Evolutionary conservation across 805 yeast species (phyloP), one percentile per base, ranked within the genome.

Genomic region (Wilhelminamyces savonicus): DNA sequence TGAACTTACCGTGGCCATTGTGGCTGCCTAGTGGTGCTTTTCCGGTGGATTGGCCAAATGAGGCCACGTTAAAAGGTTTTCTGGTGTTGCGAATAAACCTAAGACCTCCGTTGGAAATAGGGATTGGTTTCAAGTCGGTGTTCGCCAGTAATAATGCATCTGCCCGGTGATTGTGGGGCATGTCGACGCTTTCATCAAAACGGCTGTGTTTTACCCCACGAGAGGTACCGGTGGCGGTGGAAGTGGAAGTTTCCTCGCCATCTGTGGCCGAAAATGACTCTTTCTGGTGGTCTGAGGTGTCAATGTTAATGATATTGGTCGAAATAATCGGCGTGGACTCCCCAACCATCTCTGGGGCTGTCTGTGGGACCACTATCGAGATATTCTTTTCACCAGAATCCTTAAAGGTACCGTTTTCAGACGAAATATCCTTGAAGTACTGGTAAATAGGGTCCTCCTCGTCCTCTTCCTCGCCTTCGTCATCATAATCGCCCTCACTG

Each of bases 1-100:
- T 74, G 44, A 71, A 78, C 28, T 51, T 56, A n/a, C 37, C 34
- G 21, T 32, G 29, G 27, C 29, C 32, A 22, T 29, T 30, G 15
- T 24, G 31, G 24, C 34, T 36, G 36, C 34, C n/a, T n/a, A n/a
- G n/a, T n/a, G n/a, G n/a, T 33, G 16, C 16, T 34, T 20, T 16
- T 36, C 9, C 27, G 39, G 21, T 49, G 36, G 50, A 37, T 29
- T 51, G 59, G 36, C 43, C 67, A 44, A 72, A 78, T 8, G 81
- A 74, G 19, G 83, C 83, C 32, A 78, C 75, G 14, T 75, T 80
- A 37, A 79, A 68, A 5, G 84, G 82, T 42, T 75, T 71, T 34
- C 81, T 59, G 14, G 72, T 60, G 39, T 64, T 63, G 30, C 69
- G 46, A 26, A 59, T 47, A 31, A 52, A 53, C 26, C 46, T 51